Evolutionary conservation across 2,329 filamentous ascomycete genomes (phyloP), one percentile per base, ranked within the genome.

Genomic region (Trichophyton simii): DNA sequence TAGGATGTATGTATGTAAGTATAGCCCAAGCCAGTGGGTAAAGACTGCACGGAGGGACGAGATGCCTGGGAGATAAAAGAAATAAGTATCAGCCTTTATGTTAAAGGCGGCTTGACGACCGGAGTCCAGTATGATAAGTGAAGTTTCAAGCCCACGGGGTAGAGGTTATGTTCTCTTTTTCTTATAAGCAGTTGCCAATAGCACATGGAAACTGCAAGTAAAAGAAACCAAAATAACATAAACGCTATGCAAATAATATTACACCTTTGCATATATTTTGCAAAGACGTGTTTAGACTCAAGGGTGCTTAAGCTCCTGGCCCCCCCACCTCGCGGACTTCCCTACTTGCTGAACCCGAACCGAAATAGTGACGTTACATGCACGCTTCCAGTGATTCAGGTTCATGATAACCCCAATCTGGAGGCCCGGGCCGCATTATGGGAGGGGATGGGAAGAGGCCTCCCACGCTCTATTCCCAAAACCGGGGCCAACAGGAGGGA

Each of bases 351-450:
- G 50, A 55, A 28, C 28, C 50, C 28, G 50, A 55, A 55, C 34
- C 5, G 50, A 55, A 28, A 55, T 36, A 34, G 50, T 36, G 50
- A 55, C 28, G 50, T 55, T 55, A 55, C 50, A 55, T 55, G 50
- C 34, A 13, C 41, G 34, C 15, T 25, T 28, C 7, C 28, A 2
- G 11, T n/a, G 50, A 55, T 55, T 55, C 25, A 18, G 34, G 28
- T 36, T 55, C 50, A 55, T 55, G n/a, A 55, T 55, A 55, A 18
- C 5, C 50, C 50, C 31, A 55, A 34, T 55, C n/a, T 55, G 28
- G 50, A 55, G 50, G 31, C 13, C 50, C 20, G 25, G 28, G 15
- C 50, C 50, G 50, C 50, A 36, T 34, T 18, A 55, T 22, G 48
- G 31, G 25, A 36, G 31, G 3, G 28, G 7, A 36, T 9, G n/a